Evolutionary conservation across 768 basidiomycete species (phyloP).

Genomic region (Panellus pusillus): DNA sequence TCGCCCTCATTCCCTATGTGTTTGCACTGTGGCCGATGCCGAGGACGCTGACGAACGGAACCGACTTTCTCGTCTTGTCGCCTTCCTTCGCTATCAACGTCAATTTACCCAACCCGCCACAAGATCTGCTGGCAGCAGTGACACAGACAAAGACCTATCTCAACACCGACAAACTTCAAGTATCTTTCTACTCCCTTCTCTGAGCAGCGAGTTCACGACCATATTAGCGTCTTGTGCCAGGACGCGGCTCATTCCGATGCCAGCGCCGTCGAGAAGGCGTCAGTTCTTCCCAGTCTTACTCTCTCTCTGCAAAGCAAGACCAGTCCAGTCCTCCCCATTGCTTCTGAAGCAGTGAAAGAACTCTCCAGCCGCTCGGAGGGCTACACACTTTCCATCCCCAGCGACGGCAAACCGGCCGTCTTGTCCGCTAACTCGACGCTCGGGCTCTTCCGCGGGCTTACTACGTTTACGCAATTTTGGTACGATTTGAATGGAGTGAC

Average conservation of each 20-base stretch:
- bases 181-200: background rate
- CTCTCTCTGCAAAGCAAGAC: slow-evolving; percentile 36
- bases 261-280: slow-evolving; percentile 36
- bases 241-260: slow-evolving; percentile 54
- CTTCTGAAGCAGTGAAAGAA: slow-evolving; percentile 50
- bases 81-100: slow-evolving; percentile 51
- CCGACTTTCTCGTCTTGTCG: slow-evolving; percentile 46
- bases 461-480: slow-evolving; percentile 76
- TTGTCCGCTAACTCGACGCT: slow-evolving; percentile 63
- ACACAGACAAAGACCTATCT: slow-evolving; percentile 45
- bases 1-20: background rate
- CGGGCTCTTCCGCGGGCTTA: slow-evolving; percentile 69
- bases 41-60: slow-evolving; percentile 42
- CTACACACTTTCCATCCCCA: slow-evolving; percentile 58
- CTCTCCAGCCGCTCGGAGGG: slow-evolving; percentile 55
- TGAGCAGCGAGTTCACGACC: background rate
- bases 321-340: slow-evolving; percentile 43
- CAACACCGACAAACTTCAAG: slow-evolving; percentile 52
- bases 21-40: slow-evolving; percentile 51
- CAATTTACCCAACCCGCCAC: slow-evolving; percentile 43
- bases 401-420: slow-evolving; percentile 51
- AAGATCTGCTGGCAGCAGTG: slow-evolving; percentile 61
- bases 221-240: slow-evolving; percentile 48
- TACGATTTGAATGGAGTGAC: slow-evolving; percentile 48
- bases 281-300: slow-evolving; percentile 42